Base-by-base conservation (phyloP, 139 green algal genomes). In the Coccomyxa sp. region DNA sequence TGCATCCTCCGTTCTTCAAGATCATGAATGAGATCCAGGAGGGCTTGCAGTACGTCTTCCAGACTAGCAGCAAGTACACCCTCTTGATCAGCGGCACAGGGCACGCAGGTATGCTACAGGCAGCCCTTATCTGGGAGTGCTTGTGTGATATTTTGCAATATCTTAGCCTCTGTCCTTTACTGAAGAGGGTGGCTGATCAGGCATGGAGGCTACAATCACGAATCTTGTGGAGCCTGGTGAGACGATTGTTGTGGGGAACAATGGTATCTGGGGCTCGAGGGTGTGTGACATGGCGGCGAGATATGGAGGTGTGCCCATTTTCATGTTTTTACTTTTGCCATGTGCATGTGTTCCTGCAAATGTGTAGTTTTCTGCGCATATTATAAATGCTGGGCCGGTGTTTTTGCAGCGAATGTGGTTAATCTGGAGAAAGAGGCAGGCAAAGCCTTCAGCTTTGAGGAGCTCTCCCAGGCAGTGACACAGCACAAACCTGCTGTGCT, bases 211-310 rank as follows among this genome's bases (percentile, higher is more conserved):
- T 10, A 86, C 85, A 67, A 95, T 98, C 77, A 92, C 93, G 68
- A 98, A 98, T 88, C 86, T 97, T 76, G 85, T 98, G 63, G 96
- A 98, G 90, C 93, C 95, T 27, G 96, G 96, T 7, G 93, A 98
- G 81, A 95, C 90, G 67, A 90, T 96, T 66, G 81, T 96, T 58
- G 93, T 96, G 58, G 93, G 93, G 30, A 93, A 93, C 87, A 92
- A 93, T 59, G 88, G 91, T 81, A 98, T 98, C 89, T 98, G 96
- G 96, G 96, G 96, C 28, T 83, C 91, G 86, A 93, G 96, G 28
- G 94, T 98, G 18, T 89, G 81, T 27, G 93, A 98, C 81, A 91
- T 98, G 87, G 90, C 92, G 4, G 90, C 80, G 0, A 91, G 96
- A 63, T 98, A 95, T 87, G 87, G 91, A 18, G 95, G 91, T 91